Conservation (phyloP, 2,329 filamentous ascomycete genomes). For the Simplicillium sp. region DNA sequence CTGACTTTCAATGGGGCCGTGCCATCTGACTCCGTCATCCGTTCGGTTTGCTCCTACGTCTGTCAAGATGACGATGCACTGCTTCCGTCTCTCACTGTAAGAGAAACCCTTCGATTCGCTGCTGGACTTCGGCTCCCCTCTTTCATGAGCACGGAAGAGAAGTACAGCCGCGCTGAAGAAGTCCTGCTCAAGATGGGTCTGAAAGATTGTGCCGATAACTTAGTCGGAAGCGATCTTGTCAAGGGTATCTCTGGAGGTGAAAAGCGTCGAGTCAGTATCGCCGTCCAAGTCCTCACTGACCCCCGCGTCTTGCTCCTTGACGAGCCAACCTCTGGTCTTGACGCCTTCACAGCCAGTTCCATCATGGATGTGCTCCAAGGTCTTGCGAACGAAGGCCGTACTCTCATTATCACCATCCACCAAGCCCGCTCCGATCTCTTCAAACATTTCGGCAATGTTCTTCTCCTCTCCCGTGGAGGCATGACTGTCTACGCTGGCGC, state of each 20-base stretch:
- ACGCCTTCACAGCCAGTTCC: slow-evolving; percentile 68
- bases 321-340: slow-evolving; percentile 67
- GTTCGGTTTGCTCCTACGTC: slow-evolving; percentile 66
- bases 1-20: slow-evolving; percentile 62
- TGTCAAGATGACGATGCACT: slow-evolving; percentile 72
- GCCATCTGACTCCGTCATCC: slow-evolving; percentile 59
- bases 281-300: slow-evolving; percentile 67
- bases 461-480: slow-evolving; percentile 63
- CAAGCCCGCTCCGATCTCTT: slow-evolving; percentile 69
- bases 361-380: slow-evolving; percentile 66
- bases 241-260: slow-evolving; percentile 76
- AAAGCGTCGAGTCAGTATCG: slow-evolving; percentile 69
- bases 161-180: slow-evolving; percentile 58
- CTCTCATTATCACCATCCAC: slow-evolving; percentile 68
- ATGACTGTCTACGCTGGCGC: slow-evolving; percentile 58
- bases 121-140: slow-evolving; percentile 61
- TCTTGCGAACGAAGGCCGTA: slow-evolving; percentile 63
- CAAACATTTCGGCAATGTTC: slow-evolving; percentile 58
- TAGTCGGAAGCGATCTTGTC: slow-evolving; percentile 61
- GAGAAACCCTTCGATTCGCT: slow-evolving; percentile 63
- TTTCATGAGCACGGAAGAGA: slow-evolving; percentile 61
- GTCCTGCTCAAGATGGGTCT: slow-evolving; percentile 66
- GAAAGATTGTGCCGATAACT: slow-evolving; percentile 68
- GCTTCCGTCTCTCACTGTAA: slow-evolving; percentile 63
- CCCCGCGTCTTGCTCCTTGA: slow-evolving; percentile 65